Evolutionary conservation across 495 filamentous ascomycete species (phyloP).

Genomic region (Astrocystis sublimbata): DNA sequence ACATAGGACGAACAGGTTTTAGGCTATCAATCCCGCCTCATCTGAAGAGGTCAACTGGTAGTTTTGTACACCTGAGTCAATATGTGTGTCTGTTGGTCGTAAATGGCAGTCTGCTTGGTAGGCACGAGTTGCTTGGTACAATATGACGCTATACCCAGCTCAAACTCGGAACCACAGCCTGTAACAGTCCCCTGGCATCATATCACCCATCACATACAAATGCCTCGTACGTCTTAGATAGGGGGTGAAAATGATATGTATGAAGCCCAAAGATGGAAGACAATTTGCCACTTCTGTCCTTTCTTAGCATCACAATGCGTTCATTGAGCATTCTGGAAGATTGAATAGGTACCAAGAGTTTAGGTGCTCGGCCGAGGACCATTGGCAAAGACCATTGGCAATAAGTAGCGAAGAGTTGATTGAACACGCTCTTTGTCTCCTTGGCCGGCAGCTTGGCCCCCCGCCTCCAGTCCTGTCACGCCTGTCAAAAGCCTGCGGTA

Average conservation of each 20-base stretch:
- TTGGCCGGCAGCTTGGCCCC: no score
- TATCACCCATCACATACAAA: neutral
- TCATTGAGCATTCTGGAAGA: neutral
- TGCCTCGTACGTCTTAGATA: neutral
- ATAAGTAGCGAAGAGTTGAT: neutral
- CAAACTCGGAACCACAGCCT: neutral
- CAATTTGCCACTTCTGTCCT: slow-evolving; percentile 1
- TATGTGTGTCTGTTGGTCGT: no score
- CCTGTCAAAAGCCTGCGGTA: neutral
- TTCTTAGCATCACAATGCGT: neutral
- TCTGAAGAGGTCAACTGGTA: no score
- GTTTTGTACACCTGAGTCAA: no score
- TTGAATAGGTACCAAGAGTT: neutral
- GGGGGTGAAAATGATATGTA: neutral
- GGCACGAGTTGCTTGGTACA: neutral
- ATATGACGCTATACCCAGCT: neutral
- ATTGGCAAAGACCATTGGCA: slow-evolving; percentile 2
- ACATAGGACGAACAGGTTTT: no score
- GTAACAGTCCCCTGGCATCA: neutral
- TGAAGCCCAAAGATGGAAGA: neutral
- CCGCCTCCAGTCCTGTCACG: no score
- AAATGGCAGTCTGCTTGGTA: no score
- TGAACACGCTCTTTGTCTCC: slow-evolving; percentile 2
- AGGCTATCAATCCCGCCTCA: no score
- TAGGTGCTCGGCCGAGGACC: no score